Percentiles rank a stretch among this genome's conserved stretches.
These are phyloP conservation scores for Manihot esculenta DNA, from an alignment of 441 rosid species.

Conservation along the genomic window DNA sequence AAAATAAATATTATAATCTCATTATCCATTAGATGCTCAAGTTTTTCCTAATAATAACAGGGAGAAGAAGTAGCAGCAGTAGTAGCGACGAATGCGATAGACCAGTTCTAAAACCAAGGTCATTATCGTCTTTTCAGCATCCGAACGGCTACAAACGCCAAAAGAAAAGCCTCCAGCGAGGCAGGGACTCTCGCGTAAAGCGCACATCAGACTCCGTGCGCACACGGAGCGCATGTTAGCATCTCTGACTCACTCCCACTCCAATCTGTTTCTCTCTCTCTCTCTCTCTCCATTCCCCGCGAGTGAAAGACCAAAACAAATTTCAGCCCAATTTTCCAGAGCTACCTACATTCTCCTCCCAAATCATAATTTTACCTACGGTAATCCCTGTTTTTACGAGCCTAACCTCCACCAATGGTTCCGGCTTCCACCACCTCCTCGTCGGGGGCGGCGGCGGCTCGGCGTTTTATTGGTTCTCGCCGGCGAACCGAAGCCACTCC, in stretches of 20 bases:
- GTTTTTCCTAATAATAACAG: no score
- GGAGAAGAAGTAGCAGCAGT: no score
- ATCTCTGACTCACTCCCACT: constrained; percentile 11
- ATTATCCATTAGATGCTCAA: no score
- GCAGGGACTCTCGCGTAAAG: constrained; percentile 16
- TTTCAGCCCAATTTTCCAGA: constrained; percentile 15
- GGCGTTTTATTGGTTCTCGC: constrained; percentile 36
- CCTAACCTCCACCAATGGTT: constrained; percentile 26
- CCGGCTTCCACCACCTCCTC: constrained; percentile 36
- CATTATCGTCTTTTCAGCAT: background rate
- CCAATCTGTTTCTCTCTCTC: background rate
- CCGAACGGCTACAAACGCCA: constrained; percentile 2
- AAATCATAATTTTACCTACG: constrained; percentile 18
- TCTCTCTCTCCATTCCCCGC: constrained; percentile 33
- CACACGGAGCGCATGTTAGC: constrained; percentile 46
- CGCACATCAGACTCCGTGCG: constrained; percentile 46
- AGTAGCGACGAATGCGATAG: no score
- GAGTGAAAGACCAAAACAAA: constrained; percentile 15
- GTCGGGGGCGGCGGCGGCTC: constrained; percentile 30
- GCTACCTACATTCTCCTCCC: constrained; percentile 22
- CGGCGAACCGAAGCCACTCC: constrained; percentile 49
- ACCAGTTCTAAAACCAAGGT: background rate
- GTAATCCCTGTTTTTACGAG: background rate
- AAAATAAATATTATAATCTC: no score
- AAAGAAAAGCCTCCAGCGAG: background rate